phyloP scores from a whole-genome alignment of 2,329 filamentous ascomycete genomes.

The Fonsecaea monophora region DNA sequence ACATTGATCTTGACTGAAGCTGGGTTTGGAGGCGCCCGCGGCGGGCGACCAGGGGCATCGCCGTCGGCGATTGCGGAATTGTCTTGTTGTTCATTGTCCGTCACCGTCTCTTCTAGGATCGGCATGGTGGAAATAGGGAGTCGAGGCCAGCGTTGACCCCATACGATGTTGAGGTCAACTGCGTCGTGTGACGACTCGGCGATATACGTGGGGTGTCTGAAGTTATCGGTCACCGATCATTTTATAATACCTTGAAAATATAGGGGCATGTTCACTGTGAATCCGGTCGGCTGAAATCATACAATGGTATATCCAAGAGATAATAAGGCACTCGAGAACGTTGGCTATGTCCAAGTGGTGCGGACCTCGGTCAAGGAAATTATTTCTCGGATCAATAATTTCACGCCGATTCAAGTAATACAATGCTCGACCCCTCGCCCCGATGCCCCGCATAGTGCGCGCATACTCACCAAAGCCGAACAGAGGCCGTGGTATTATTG shows the following conservation, averaged over 20 bases:
- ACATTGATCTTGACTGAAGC: constrained; percentile 92
- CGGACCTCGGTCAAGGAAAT: constrained; percentile 26
- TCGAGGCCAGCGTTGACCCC: constrained; percentile 10
- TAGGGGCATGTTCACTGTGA: constrained; percentile 4
- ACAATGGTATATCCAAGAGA: background rate
- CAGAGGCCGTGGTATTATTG: background rate
- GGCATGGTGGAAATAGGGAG: constrained; percentile 20
- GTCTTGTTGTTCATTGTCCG: constrained; percentile 24
- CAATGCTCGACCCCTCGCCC: background rate
- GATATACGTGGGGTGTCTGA: background rate
- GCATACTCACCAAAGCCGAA: background rate
- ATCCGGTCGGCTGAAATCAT: constrained; percentile 18
- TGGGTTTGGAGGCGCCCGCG: constrained; percentile 63
- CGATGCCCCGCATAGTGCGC: background rate
- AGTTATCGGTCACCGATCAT: constrained; percentile 20
- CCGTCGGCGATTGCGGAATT: constrained; percentile 30
- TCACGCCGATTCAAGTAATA: background rate
- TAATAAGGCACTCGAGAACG: background rate
- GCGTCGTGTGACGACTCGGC: constrained; percentile 15
- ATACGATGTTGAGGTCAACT: constrained; percentile 5
- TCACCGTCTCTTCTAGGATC: constrained; percentile 12
- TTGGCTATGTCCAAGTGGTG: background rate
- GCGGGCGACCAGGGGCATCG: constrained; percentile 26
- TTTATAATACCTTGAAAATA: background rate
- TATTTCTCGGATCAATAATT: constrained; percentile 14